phyloP scores from a whole-genome alignment of 208 protist species.

The Leishmania amazonensis region DNA sequence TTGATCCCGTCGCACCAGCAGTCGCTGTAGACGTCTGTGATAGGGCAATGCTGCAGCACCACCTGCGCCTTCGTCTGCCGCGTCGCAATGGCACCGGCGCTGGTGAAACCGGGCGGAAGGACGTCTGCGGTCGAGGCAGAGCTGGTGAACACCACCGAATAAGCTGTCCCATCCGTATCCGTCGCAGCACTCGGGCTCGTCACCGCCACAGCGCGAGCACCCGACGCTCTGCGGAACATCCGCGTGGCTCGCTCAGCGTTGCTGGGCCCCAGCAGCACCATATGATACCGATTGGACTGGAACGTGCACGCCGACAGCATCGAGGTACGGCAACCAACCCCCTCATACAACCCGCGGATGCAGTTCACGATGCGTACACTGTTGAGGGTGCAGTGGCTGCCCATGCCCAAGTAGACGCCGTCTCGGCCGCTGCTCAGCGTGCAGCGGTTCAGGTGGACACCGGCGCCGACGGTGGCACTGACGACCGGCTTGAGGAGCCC shows the following conservation, averaged over 20 bases:
- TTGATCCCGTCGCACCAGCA: slow-evolving; percentile 43
- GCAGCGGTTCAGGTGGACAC: slow-evolving; percentile 44
- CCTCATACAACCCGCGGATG: slow-evolving; percentile 65
- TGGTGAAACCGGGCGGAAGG: slow-evolving; percentile 19
- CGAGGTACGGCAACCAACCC: slow-evolving; percentile 47
- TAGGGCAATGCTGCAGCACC: slow-evolving; percentile 63
- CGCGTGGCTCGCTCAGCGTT: slow-evolving; percentile 20
- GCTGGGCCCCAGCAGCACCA: slow-evolving; percentile 52
- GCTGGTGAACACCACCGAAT: slow-evolving; percentile 10
- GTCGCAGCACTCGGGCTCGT: background rate
- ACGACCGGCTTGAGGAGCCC: slow-evolving; percentile 33
- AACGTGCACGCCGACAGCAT: slow-evolving; percentile 35
- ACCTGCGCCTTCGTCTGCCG: slow-evolving; percentile 45
- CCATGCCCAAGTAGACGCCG: slow-evolving; percentile 61
- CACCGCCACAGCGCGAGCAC: background rate
- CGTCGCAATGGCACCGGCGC: slow-evolving; percentile 22
- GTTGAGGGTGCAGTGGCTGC: slow-evolving; percentile 38
- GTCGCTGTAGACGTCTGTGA: slow-evolving; percentile 52
- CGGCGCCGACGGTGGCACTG: slow-evolving; percentile 40
- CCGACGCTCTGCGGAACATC: background rate
- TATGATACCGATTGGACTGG: slow-evolving; percentile 56
- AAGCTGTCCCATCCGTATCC: background rate
- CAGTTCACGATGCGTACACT: slow-evolving; percentile 48
- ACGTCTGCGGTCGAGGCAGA: slow-evolving; percentile 14
- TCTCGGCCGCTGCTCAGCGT: slow-evolving; percentile 59